These are phyloP conservation scores for Fomitopsis betulina DNA, from an alignment of 1,284 basidiomycete species.

Conservation along the genomic window DNA sequence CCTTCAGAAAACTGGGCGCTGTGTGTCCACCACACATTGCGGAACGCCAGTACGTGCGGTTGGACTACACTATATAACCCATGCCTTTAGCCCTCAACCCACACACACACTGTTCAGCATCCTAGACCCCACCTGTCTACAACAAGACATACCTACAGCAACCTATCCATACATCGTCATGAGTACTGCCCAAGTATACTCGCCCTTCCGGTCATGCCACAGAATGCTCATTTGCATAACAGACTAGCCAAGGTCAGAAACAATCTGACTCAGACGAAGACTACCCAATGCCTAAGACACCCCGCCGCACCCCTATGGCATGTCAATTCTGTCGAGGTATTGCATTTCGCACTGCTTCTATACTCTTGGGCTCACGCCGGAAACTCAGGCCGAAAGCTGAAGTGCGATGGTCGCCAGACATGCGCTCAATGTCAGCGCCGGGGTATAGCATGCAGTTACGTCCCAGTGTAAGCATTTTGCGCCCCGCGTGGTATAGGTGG, in stretches of 20 bases:
- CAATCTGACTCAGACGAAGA: slow-evolving; percentile 28
- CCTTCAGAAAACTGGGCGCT: neutral
- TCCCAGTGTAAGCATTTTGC: slow-evolving; percentile 23
- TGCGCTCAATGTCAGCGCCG: slow-evolving; percentile 29
- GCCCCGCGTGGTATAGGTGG: too few relatives aligned
- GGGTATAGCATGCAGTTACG: slow-evolving; percentile 25
- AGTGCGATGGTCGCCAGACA: slow-evolving; percentile 28
- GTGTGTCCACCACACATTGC: neutral
- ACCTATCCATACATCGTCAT: neutral
- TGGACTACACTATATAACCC: neutral
- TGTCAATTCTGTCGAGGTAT: slow-evolving; percentile 29
- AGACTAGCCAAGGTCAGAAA: slow-evolving; percentile 7
- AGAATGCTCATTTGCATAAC: neutral
- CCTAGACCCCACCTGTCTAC: neutral
- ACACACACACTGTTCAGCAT: neutral
- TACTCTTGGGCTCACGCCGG: neutral
- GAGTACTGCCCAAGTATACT: neutral
- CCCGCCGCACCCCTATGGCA: slow-evolving; percentile 28
- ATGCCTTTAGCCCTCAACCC: neutral
- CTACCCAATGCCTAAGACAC: slow-evolving; percentile 25
- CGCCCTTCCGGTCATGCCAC: too few relatives aligned
- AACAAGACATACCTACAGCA: neutral
- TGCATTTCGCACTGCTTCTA: neutral
- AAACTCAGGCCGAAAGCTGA: slow-evolving; percentile 25
- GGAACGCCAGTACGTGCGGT: neutral